Percentiles rank a stretch among this genome's conserved stretches.
These are phyloP conservation scores for Lactuca sativa DNA, from an alignment of 129 eudicot genomes.

Conservation along the genomic window DNA sequence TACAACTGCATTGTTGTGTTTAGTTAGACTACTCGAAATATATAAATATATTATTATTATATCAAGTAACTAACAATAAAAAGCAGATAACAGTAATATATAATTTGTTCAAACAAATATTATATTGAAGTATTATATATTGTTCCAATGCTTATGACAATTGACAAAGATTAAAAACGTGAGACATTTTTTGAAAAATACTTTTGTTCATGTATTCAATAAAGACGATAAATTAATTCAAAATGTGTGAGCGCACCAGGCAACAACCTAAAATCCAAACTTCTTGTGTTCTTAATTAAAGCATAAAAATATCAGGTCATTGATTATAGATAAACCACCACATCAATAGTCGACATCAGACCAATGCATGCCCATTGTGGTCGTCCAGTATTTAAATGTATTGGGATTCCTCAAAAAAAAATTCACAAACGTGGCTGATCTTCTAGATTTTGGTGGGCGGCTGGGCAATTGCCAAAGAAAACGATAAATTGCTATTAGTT, in stretches of 20 bases:
- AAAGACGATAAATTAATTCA: neutral
- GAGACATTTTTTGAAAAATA: neutral
- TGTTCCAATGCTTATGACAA: neutral
- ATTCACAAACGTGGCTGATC: too few relatives aligned
- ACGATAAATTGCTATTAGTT: too few relatives aligned
- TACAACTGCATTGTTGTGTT: conserved; percentile 17
- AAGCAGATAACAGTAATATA: too few relatives aligned
- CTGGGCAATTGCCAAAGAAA: too few relatives aligned
- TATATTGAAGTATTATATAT: too few relatives aligned
- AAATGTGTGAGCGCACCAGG: neutral
- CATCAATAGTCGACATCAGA: neutral
- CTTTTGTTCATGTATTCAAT: neutral
- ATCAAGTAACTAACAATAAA: neutral
- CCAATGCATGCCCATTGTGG: neutral
- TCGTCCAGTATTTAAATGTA: too few relatives aligned
- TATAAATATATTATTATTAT: too few relatives aligned
- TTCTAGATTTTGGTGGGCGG: too few relatives aligned
- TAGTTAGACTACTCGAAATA: neutral
- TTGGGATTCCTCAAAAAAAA: too few relatives aligned
- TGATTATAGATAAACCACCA: too few relatives aligned
- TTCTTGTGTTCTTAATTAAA: neutral
- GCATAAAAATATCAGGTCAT: neutral
- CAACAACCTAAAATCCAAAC: neutral
- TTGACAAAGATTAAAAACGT: neutral
- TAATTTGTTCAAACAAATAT: neutral